These are phyloP conservation scores for Cardamine chenopodiifolia DNA, from an alignment of 345 rosid species.

Conservation along the genomic window DNA sequence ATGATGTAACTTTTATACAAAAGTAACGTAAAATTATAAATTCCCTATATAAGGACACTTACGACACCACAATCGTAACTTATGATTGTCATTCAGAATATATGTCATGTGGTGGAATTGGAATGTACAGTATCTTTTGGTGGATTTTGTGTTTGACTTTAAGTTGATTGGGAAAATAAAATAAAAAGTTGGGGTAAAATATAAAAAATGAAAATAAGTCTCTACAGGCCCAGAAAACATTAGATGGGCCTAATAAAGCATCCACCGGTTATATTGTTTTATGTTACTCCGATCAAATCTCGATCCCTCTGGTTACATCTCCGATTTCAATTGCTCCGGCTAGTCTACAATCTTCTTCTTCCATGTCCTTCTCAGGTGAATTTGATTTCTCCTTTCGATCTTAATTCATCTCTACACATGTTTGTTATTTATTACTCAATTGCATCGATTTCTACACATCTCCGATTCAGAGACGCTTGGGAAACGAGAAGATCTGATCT, in stretches of 20 bases:
- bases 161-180: background rate
- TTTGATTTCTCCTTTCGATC: background rate
- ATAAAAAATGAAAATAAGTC: background rate
- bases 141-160: background rate
- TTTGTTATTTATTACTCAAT: background rate
- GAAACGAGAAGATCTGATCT: constrained; percentile 9
- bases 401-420: background rate
- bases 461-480: constrained; percentile 7
- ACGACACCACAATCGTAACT: background rate
- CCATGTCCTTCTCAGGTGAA: constrained; percentile 15
- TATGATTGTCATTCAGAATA: background rate
- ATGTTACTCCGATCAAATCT: background rate
- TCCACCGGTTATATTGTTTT: background rate
- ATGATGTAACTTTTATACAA: background rate
- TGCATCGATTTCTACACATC: background rate
- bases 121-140: background rate
- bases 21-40: background rate
- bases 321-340: constrained; percentile 16
- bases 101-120: background rate
- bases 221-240: background rate
- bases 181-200: background rate
- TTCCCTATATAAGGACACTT: background rate
- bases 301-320: background rate
- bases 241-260: constrained; percentile 2
- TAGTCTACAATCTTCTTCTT: background rate